phyloP scores from a whole-genome alignment of 768 basidiomycete species.

The Hysterangium stoloniferum region DNA sequence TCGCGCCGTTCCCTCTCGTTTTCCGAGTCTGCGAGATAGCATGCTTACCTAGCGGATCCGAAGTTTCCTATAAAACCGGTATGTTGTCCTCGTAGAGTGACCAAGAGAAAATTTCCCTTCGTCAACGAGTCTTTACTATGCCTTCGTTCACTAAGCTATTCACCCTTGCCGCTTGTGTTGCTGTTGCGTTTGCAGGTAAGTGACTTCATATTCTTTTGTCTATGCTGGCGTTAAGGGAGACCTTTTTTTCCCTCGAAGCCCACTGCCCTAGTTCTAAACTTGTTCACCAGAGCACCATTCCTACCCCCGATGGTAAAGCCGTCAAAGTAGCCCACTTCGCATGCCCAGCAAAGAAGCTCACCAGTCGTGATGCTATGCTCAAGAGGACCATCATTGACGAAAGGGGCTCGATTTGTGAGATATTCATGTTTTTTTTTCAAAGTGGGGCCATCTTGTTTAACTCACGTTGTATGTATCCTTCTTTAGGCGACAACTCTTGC shows the following conservation, averaged over 20 bases:
- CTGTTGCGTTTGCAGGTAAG: background rate
- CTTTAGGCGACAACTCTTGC: background rate
- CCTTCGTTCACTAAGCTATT: constrained; percentile 6
- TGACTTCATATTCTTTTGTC: too few species aligned
- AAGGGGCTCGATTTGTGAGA: background rate
- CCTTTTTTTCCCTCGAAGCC: background rate
- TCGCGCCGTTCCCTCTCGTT: too few species aligned
- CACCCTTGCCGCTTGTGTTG: constrained; percentile 1
- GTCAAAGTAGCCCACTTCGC: background rate
- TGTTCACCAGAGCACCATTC: background rate
- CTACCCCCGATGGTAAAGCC: background rate
- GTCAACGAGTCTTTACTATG: constrained; percentile 2
- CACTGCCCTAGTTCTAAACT: background rate
- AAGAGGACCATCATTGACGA: background rate
- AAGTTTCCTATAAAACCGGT: too few species aligned
- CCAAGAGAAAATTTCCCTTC: too few species aligned
- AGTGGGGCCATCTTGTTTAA: too few species aligned
- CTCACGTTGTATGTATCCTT: background rate
- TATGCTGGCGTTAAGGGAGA: too few species aligned
- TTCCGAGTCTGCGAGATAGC: too few species aligned
- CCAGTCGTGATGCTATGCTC: background rate
- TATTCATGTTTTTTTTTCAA: background rate
- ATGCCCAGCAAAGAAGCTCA: background rate
- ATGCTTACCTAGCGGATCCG: too few species aligned
- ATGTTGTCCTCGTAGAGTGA: too few species aligned